phyloP scores from a whole-genome alignment of 352 stramenopile species.

The Phytophthora macrochlamydospora region DNA sequence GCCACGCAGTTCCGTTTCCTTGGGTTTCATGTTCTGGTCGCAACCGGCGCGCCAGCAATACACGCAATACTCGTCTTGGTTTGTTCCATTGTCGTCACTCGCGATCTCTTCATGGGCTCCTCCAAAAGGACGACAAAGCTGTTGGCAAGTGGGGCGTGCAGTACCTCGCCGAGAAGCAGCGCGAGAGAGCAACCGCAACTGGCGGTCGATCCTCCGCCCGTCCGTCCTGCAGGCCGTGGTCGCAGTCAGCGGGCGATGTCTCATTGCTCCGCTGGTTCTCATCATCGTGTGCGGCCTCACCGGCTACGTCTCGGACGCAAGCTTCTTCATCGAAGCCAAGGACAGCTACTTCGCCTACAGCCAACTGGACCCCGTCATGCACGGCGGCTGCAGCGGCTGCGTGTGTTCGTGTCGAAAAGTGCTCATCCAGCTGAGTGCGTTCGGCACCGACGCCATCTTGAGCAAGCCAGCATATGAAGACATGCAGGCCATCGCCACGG shows the following conservation, averaged over 20 bases:
- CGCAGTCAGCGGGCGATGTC: slow-evolving; percentile 12
- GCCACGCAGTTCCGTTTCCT: too few species aligned
- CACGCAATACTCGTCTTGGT: too few species aligned
- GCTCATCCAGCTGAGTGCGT: slow-evolving; percentile 22
- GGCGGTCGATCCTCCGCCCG: slow-evolving; percentile 11
- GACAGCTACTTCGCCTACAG: slow-evolving; percentile 29
- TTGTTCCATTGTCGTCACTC: too few species aligned
- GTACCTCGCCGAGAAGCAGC: slow-evolving; percentile 15
- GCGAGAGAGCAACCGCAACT: slow-evolving; percentile 9
- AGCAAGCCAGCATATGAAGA: slow-evolving; percentile 26
- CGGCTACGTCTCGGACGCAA: slow-evolving; percentile 14
- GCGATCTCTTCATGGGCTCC: too few species aligned
- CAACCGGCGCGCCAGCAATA: too few species aligned
- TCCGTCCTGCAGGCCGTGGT: slow-evolving; percentile 16
- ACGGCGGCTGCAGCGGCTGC: slow-evolving; percentile 20
- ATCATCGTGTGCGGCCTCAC: slow-evolving; percentile 7
- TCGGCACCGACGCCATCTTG: slow-evolving; percentile 19
- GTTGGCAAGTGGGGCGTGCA: slow-evolving; percentile 3
- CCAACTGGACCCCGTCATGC: slow-evolving; percentile 24
- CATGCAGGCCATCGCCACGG: slow-evolving; percentile 15
- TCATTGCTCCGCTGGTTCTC: slow-evolving; percentile 17
- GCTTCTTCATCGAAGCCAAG: slow-evolving; percentile 21
- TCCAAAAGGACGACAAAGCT: background rate
- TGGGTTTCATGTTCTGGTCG: too few species aligned
- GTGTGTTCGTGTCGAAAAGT: slow-evolving; percentile 28